Evolutionary conservation across 2,329 filamentous ascomycete species (phyloP), one percentile per base, ranked within the genome.

Genomic region (Orbilia quercus): DNA sequence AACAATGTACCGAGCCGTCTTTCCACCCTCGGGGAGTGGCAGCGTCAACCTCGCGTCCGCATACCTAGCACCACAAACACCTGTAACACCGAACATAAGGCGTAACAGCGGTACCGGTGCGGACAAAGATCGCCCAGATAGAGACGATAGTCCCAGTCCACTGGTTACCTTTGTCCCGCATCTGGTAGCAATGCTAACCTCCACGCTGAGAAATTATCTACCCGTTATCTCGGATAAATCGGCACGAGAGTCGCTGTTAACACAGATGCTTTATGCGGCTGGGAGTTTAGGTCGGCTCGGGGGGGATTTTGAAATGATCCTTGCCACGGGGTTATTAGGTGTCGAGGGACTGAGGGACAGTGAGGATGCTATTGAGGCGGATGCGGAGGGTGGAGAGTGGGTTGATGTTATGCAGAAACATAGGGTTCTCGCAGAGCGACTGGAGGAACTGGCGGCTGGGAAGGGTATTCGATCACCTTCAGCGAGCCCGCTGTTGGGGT

Each of bases 1-100:
- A 25, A 96, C 92, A 69, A 92, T 98, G 85, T 97, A 96, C 81
- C 91, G 89, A 78, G 95, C 90, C 78, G 92, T 98, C 62, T 96
- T 96, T 78, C 88, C 90, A 11, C 67, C 48, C 9, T 54, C 51
- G 2, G 67, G 66, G 2, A 65, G 67, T 22, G 31, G 51, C 3
- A 36, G 23, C 5, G 44, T n/a, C 7, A 64, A 59, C 9, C 51
- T 65, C 7, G 53, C 53, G n/a, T 65, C 59, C 2, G 67, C 67
- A 7, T 72, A 72, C 34, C 47, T 72, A n/a, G 59, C 67, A 2
- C 67, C 67, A 2, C 59, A 65, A 34, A 72, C 67, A 18, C 66
- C 66, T 9, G 16, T 64, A 12, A 72, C 67, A 3, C 67, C 67
- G 25, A 64, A 72, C n/a, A 47, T 65, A 5, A 48, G 53, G 23